Evolutionary conservation across 192 early-diverging fungal species (phyloP).

Genomic region (Umbelopsis sp.): DNA sequence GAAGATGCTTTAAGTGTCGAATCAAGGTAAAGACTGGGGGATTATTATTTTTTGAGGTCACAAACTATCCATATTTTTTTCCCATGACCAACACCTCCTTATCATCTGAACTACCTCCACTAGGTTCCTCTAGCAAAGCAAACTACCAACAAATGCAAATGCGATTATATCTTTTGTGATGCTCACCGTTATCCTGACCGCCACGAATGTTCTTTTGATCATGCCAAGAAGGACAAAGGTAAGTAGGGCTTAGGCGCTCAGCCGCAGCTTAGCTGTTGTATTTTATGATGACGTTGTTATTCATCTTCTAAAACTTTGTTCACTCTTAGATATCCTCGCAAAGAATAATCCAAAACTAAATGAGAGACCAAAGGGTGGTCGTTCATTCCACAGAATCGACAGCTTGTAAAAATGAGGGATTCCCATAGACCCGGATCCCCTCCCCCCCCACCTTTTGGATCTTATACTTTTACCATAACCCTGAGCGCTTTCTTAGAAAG

Average conservation of each 20-base stretch:
- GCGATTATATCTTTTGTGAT: conserved; percentile 80
- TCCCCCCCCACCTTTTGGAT: background rate
- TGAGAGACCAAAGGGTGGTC: conserved; percentile 72
- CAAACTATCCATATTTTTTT: background rate
- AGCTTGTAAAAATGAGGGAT: conserved; percentile 29
- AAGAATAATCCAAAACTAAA: conserved; percentile 78
- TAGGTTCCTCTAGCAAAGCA: conserved; percentile 77
- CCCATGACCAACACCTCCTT: background rate
- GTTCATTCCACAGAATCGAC: conserved; percentile 73
- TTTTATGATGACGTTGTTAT: background rate
- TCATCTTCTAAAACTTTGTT: no score
- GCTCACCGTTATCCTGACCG: conserved; percentile 69
- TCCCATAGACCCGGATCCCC: conserved; percentile 23
- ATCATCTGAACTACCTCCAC: conserved; percentile 7
- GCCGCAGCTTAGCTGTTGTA: no score
- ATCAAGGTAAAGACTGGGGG: conserved; percentile 46
- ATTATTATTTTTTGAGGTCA: background rate
- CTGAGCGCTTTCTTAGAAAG: background rate
- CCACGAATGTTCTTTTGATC: conserved; percentile 81
- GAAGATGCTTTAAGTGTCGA: conserved; percentile 69
- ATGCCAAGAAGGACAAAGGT: conserved; percentile 67
- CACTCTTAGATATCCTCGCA: conserved; percentile 54
- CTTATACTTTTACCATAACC: background rate
- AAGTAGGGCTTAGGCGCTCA: background rate
- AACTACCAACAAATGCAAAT: conserved; percentile 77